These are phyloP conservation scores for Pythium biforme DNA, from an alignment of 352 stramenopile genomes.

Conservation along the genomic window DNA sequence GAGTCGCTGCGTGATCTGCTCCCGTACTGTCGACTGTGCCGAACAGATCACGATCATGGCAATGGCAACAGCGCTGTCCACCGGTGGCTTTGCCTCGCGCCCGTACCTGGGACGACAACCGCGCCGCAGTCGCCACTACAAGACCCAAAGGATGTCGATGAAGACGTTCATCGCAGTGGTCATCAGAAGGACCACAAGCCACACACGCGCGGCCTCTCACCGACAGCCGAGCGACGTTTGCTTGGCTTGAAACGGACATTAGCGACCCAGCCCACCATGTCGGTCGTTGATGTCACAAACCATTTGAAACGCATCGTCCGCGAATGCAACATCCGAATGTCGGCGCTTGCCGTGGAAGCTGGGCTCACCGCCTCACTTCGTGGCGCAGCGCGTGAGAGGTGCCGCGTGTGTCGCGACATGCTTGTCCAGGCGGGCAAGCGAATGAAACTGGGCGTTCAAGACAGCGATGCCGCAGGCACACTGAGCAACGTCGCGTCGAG, in stretches of 20 bases:
- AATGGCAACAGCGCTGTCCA: background rate
- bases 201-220: background rate
- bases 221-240: background rate
- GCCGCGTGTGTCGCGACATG: conserved; percentile 18
- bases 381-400: conserved; percentile 12
- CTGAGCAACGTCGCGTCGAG: conserved; percentile 1
- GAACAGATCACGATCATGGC: background rate
- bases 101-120: background rate
- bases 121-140: background rate
- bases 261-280: too few species aligned
- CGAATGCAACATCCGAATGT: conserved; percentile 19
- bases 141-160: background rate
- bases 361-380: background rate
- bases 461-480: background rate
- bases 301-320: background rate
- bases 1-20: conserved; percentile 1
- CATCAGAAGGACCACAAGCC: background rate
- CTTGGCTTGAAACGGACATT: background rate
- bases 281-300: background rate
- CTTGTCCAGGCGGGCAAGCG: conserved; percentile 16
- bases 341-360: background rate
- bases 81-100: background rate
- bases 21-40: conserved; percentile 1
- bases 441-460: conserved; percentile 8
- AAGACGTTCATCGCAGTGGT: background rate